A percentile compares a stretch with the other conserved stretches of the same genome.
Conservation (phyloP, 192 early-diverging fungal genomes). For the Coemansia sp. region DNA sequence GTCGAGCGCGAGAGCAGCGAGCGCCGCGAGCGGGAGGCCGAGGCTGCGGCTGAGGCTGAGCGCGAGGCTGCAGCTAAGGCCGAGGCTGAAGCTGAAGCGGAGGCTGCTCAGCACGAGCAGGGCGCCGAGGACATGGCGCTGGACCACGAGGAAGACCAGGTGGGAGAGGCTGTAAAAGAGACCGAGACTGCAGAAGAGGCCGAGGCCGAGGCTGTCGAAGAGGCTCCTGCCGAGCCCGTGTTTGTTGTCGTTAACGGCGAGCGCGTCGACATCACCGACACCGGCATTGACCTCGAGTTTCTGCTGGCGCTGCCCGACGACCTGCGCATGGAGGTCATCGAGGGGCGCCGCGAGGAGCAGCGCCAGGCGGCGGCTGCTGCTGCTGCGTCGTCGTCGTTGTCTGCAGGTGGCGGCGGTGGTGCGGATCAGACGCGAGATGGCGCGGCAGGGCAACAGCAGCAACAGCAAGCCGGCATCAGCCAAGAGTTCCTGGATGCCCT, state of each 20-base stretch:
- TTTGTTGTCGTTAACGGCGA: constrained; percentile 78
- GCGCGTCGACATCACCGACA: constrained; percentile 87
- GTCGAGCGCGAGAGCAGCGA: constrained; percentile 58
- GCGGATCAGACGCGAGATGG: no score
- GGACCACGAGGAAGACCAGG: not conserved
- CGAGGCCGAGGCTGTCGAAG: not conserved
- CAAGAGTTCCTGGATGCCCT: constrained; percentile 91
- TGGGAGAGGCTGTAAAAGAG: not conserved
- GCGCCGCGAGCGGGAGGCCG: constrained; percentile 59
- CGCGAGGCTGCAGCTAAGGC: constrained; percentile 1
- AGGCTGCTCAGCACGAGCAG: no score
- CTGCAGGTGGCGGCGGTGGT: constrained; percentile 26
- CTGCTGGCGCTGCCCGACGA: constrained; percentile 95
- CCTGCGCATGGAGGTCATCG: constrained; percentile 89
- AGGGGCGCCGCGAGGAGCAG: constrained; percentile 73
- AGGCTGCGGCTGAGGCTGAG: constrained; percentile 37
- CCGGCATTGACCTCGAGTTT: constrained; percentile 94
- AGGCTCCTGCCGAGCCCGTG: constrained; percentile 20
- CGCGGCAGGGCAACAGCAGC: no score
- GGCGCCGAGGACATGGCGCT: not conserved
- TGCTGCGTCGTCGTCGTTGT: no score
- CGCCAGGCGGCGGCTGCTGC: constrained; percentile 9
- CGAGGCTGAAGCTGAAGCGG: not conserved
- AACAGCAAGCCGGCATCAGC: constrained; percentile 68
- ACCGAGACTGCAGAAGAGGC: not conserved